Evolutionary conservation across 306 rosid genomes (phyloP).

Genomic region (Crotalaria pallida): DNA sequence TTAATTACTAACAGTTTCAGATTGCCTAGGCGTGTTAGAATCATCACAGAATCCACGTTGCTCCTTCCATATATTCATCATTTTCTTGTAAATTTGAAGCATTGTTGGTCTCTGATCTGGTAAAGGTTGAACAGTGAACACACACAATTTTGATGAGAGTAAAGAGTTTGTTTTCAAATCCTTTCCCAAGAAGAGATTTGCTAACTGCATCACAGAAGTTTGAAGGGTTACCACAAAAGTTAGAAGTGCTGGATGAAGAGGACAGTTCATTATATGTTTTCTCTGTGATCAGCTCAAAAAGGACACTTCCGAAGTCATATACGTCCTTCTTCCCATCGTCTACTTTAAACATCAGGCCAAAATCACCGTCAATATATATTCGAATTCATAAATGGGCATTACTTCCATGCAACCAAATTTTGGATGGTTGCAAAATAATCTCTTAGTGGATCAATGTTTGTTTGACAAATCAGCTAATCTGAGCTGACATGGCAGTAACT

Average conservation of each 20-base stretch:
- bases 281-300: constrained; percentile 31
- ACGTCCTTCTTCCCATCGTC: constrained; percentile 37
- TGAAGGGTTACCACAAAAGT: background rate
- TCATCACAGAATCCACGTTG: background rate
- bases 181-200: constrained; percentile 12
- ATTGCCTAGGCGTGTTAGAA: background rate
- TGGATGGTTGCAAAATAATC: too few species aligned
- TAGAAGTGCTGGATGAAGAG: background rate
- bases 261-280: background rate
- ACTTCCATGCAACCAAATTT: too few species aligned
- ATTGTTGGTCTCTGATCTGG: constrained; percentile 31
- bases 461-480: too few species aligned
- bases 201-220: constrained; percentile 11
- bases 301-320: constrained; percentile 30
- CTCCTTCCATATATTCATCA: background rate
- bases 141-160: constrained; percentile 22
- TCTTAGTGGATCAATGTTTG: too few species aligned
- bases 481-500: too few species aligned
- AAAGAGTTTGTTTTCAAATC: constrained; percentile 20
- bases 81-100: constrained; percentile 29
- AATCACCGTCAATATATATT: background rate
- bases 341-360: background rate
- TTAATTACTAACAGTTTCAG: background rate
- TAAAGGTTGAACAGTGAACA: constrained; percentile 24
- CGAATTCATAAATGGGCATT: too few species aligned